Base-by-base conservation (phyloP, 2,329 filamentous ascomycete genomes). In the Didymellaceae sp. region DNA sequence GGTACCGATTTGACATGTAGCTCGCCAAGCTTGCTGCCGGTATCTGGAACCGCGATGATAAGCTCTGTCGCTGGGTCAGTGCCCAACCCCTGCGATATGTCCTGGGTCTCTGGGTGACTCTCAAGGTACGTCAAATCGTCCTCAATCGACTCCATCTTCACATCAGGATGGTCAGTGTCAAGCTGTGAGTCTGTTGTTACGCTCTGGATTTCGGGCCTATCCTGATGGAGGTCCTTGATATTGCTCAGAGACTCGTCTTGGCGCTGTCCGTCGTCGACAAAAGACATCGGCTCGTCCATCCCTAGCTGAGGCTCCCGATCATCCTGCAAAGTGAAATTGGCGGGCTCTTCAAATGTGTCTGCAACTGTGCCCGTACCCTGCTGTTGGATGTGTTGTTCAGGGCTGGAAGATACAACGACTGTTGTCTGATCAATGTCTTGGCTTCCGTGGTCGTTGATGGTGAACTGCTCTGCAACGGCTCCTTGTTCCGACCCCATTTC, bases 81-180 rank as follows among this genome's bases (percentile, higher is more conserved):
- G 13, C 2, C 18, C 16, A 26, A 31, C n/a, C 35, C 16, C 5
- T 44, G 39, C 13, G 17, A 40, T 14, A 26, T 41, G 4, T 52
- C 30, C 10, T 46, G 48, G 13, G 42, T 32, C 16, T 31, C 49
- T 26, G 31, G n/a, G 6, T 58, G 47, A n/a, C 46, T 46, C 25
- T 24, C 11, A 6, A 57, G 35, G 13, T 51, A 55, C 7, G 40
- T 13, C 1, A 52, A 48, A 11, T 46, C 58, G 11, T 67, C 66
- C 34, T 71, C 69, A 14, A 68, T 61, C 9, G 66, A 67, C 33
- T 71, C 68, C 41, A 69, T 56, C 34, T 71, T 67, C 24, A 70
- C 45, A 28, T 66, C 59, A 4, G 64, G 50, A 25, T 34, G 22
- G 39, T 34, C 31, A 44, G 42, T 14, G 22, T 31, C 20, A 45